These are phyloP conservation scores for Amorphotheca resinae DNA, from an alignment of 495 filamentous ascomycete genomes.

Conservation along the genomic window DNA sequence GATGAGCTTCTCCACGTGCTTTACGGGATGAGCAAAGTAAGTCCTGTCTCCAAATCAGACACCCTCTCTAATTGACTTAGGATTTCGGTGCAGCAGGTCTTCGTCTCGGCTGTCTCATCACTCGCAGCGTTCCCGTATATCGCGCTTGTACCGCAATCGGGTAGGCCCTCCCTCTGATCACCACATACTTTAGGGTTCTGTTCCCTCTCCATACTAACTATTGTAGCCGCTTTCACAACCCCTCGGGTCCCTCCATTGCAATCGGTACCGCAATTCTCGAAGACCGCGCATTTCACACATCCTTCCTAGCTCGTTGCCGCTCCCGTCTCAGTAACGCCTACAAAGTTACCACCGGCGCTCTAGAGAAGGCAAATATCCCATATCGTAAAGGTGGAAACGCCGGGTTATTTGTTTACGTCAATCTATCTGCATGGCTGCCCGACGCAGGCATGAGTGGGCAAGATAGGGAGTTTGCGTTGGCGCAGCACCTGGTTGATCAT, in stretches of 20 bases:
- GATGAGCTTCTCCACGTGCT: slow-evolving; percentile 41
- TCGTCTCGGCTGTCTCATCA: slow-evolving; percentile 40
- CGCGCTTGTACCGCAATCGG: background rate
- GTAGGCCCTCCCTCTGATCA: background rate
- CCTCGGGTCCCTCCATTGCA: slow-evolving; percentile 32
- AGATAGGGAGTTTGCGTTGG: too few species aligned
- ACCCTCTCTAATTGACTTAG: slow-evolving; percentile 4
- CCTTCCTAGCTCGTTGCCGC: too few species aligned
- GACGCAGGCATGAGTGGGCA: too few species aligned
- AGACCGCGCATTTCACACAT: too few species aligned
- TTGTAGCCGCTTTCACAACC: slow-evolving; percentile 30
- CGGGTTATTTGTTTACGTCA: too few species aligned
- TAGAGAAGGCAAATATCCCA: too few species aligned
- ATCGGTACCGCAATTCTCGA: slow-evolving; percentile 34
- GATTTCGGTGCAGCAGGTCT: slow-evolving; percentile 47
- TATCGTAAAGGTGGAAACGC: too few species aligned
- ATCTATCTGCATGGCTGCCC: too few species aligned
- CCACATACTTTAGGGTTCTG: background rate
- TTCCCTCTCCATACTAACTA: background rate
- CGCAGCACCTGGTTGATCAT: too few species aligned
- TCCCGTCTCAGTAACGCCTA: too few species aligned
- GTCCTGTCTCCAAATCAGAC: background rate
- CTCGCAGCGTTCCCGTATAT: slow-evolving; percentile 10
- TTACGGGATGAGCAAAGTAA: slow-evolving; percentile 45
- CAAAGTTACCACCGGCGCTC: too few species aligned